phyloP scores from a whole-genome alignment of 495 filamentous ascomycete genomes.

The Hypoxylon trugodes region DNA sequence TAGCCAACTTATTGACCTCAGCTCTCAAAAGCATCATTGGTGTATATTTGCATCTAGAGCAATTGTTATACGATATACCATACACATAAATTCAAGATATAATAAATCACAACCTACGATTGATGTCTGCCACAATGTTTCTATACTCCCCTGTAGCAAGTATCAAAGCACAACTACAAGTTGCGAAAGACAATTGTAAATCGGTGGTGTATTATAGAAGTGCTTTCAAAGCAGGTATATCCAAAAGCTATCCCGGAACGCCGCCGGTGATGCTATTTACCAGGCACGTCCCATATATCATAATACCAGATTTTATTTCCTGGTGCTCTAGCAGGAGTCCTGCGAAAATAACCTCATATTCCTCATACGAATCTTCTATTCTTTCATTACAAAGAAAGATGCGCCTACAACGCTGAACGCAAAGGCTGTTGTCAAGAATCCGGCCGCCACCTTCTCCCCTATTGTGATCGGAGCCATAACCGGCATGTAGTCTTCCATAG shows the following conservation, averaged over 20 bases:
- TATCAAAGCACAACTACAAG: neutral
- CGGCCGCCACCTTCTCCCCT: slow-evolving; percentile 70
- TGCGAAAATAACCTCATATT: slow-evolving; percentile 18
- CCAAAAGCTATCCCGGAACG: slow-evolving; percentile 11
- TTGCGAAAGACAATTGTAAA: neutral
- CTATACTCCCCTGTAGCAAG: too few relatives aligned
- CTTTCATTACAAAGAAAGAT: slow-evolving; percentile 53
- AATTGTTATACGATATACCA: too few relatives aligned
- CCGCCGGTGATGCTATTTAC: slow-evolving; percentile 17
- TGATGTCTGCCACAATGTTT: too few relatives aligned
- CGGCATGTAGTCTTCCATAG: slow-evolving; percentile 31
- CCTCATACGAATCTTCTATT: slow-evolving; percentile 19
- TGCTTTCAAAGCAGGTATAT: slow-evolving; percentile 39
- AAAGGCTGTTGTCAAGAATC: slow-evolving; percentile 69
- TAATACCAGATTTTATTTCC: slow-evolving; percentile 6
- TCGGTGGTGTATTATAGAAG: slow-evolving; percentile 6
- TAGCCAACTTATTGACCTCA: too few relatives aligned
- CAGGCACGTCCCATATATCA: slow-evolving; percentile 15
- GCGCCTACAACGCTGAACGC: slow-evolving; percentile 61
- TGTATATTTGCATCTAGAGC: too few relatives aligned
- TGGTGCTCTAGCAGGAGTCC: neutral
- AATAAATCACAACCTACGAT: too few relatives aligned
- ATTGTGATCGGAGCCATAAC: slow-evolving; percentile 55
- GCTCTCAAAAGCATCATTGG: too few relatives aligned
- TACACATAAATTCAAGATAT: too few relatives aligned